A percentile compares a stretch with the other conserved stretches of the same genome.
Conservation (phyloP, 1,284 basidiomycete species). For the Pascua guehoae region DNA sequence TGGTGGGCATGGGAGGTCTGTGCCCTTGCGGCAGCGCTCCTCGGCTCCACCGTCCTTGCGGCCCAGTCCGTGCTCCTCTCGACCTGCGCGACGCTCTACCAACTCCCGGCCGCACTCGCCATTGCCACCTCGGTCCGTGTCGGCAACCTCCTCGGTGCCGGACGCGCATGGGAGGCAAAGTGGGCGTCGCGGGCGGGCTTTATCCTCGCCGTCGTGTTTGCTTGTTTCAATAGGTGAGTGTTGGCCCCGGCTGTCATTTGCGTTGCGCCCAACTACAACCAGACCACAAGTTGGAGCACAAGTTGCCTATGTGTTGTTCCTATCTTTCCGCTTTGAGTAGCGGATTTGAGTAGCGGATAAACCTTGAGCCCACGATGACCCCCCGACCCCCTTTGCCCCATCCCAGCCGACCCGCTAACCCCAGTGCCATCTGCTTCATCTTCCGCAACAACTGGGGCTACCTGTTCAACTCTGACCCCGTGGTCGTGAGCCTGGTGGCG, state of each 20-base stretch:
- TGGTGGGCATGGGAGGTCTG: conserved; percentile 52
- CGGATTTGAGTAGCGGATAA: too few relatives aligned
- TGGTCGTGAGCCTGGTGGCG: conserved; percentile 61
- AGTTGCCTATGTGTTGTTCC: conserved; percentile 47
- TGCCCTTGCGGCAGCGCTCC: conserved; percentile 45
- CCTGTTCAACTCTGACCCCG: conserved; percentile 77
- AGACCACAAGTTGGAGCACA: too few relatives aligned
- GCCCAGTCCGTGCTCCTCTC: conserved; percentile 54
- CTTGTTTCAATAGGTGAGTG: conserved; percentile 51
- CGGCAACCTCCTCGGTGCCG: conserved; percentile 75
- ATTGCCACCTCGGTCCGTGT: conserved; percentile 81
- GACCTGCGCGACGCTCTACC: conserved; percentile 70
- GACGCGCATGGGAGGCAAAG: conserved; percentile 63
- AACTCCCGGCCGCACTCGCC: conserved; percentile 75
- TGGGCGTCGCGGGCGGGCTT: conserved; percentile 63
- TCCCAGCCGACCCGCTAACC: not conserved
- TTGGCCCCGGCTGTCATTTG: conserved; percentile 53
- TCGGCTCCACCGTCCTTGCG: conserved; percentile 53
- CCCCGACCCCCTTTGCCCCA: not conserved
- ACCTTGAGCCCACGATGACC: too few relatives aligned
- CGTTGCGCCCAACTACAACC: too few relatives aligned
- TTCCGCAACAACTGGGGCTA: conserved; percentile 73
- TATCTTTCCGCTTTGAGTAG: not conserved
- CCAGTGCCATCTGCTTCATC: conserved; percentile 63
- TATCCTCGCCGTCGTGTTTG: conserved; percentile 60